phyloP scores from a whole-genome alignment of 2,329 filamentous ascomycete species.

The Talaromyces sp. region DNA sequence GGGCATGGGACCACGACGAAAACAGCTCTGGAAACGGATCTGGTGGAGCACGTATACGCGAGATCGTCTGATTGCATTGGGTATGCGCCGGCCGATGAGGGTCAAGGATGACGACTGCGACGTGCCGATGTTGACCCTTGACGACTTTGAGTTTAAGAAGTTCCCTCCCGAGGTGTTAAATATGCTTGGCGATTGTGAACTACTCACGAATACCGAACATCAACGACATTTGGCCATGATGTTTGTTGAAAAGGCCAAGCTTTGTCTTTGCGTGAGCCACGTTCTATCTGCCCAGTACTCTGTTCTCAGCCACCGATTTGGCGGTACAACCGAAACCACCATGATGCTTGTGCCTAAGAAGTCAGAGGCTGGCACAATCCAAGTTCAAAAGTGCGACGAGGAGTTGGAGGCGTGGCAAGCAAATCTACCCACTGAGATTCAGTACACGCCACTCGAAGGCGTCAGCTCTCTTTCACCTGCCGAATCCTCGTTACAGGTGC shows the following conservation, averaged over 20 bases:
- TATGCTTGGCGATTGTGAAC: conserved; percentile 67
- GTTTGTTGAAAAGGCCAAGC: conserved; percentile 88
- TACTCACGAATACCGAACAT: conserved; percentile 68
- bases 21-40: conserved; percentile 87
- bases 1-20: conserved; percentile 69
- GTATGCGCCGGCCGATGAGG: conserved; percentile 87
- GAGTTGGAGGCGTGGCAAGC: conserved; percentile 77
- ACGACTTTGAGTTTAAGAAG: conserved; percentile 76
- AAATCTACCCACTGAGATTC: conserved; percentile 68
- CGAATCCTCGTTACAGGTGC: conserved; percentile 59
- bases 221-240: conserved; percentile 78
- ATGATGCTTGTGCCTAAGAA: conserved; percentile 94
- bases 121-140: conserved; percentile 80
- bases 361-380: conserved; percentile 74
- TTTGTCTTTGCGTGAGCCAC: conserved; percentile 84
- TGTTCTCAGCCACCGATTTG: conserved; percentile 77
- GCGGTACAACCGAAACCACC: conserved; percentile 68
- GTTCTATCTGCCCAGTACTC: conserved; percentile 91
- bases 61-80: conserved; percentile 85
- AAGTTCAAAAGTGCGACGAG: conserved; percentile 74
- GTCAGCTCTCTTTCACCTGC: conserved; percentile 49
- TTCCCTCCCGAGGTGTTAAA: conserved; percentile 67
- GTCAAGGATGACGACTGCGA: conserved; percentile 94
- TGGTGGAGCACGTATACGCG: conserved; percentile 99
- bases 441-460: conserved; percentile 63